A percentile compares a stretch with the other conserved stretches of the same genome.
phyloP scores from a whole-genome alignment of 768 basidiomycete genomes.

The Xanthoconium stramineum region DNA sequence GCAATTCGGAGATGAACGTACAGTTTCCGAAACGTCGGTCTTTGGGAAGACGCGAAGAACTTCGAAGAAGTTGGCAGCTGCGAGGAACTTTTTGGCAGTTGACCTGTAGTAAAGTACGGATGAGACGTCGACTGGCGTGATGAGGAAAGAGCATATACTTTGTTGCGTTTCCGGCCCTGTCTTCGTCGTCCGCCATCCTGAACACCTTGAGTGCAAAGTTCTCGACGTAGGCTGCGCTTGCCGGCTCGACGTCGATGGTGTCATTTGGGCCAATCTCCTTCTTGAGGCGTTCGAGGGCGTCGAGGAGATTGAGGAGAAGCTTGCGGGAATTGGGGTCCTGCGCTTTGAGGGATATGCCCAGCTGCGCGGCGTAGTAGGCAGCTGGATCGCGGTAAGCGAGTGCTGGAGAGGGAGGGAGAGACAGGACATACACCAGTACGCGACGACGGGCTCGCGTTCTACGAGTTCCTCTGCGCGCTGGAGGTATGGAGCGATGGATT shows the following conservation, averaged over 20 bases:
- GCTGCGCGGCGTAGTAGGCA: constrained; percentile 88
- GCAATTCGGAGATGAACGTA: constrained; percentile 29
- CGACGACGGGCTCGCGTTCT: constrained; percentile 77
- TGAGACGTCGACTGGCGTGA: constrained; percentile 7
- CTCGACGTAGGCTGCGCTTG: constrained; percentile 86
- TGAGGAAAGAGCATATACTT: constrained; percentile 46
- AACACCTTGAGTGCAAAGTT: constrained; percentile 95
- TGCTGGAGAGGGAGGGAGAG: neutral
- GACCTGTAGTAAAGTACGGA: constrained; percentile 44
- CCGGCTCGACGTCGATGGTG: constrained; percentile 77
- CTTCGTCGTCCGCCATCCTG: constrained; percentile 84
- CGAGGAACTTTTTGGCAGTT: constrained; percentile 93
- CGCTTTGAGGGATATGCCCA: constrained; percentile 73
- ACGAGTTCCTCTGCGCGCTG: constrained; percentile 89
- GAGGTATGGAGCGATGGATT: constrained; percentile 71
- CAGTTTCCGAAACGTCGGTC: constrained; percentile 53
- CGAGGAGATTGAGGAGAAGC: constrained; percentile 72
- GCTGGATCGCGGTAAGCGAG: constrained; percentile 41
- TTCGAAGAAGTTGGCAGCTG: constrained; percentile 93
- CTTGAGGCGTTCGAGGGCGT: constrained; percentile 79
- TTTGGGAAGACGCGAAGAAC: constrained; percentile 75
- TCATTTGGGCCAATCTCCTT: constrained; percentile 68
- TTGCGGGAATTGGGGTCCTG: constrained; percentile 62
- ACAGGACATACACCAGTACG: constrained; percentile 86
- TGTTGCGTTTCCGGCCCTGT: constrained; percentile 71